Evolutionary conservation across 2,329 filamentous ascomycete species (phyloP).

Genomic region (Cladosporium sp.): DNA sequence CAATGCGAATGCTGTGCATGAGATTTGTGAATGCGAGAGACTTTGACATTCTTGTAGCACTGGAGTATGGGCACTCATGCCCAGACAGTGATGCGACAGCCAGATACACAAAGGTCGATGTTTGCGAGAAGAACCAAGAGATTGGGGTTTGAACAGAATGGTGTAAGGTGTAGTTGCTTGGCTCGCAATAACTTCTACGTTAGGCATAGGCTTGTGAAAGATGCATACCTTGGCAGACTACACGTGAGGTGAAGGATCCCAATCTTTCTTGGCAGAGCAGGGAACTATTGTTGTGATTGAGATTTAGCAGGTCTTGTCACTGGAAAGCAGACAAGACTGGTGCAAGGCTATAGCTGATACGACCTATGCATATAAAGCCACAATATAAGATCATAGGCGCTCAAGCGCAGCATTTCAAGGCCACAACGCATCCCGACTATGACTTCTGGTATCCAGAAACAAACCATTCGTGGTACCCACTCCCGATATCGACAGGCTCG

Average conservation of each 20-base stretch:
- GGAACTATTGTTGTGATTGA: not conserved
- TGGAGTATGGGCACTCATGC: not conserved
- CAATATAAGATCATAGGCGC: not conserved
- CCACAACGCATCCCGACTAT: not conserved
- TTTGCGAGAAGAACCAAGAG: not conserved
- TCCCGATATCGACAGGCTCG: not conserved
- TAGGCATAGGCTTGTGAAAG: not conserved
- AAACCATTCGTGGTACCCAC: constrained; percentile 10
- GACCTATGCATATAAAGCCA: not conserved
- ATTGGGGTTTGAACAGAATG: not conserved
- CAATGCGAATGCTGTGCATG: not conserved
- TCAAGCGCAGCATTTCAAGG: not conserved
- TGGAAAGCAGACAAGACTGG: not conserved
- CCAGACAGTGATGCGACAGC: not conserved
- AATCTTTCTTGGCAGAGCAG: not conserved
- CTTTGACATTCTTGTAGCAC: not conserved
- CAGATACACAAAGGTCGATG: not conserved
- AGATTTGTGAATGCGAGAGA: not conserved
- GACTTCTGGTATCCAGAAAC: not conserved
- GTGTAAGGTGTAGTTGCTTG: not conserved
- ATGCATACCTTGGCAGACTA: not conserved
- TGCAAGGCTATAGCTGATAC: not conserved
- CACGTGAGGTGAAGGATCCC: not conserved
- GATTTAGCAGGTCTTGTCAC: not conserved
- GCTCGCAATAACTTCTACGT: not conserved